Base-by-base conservation (phyloP, 495 filamentous ascomycete species). In the Neurospora tetrasperma region DNA sequence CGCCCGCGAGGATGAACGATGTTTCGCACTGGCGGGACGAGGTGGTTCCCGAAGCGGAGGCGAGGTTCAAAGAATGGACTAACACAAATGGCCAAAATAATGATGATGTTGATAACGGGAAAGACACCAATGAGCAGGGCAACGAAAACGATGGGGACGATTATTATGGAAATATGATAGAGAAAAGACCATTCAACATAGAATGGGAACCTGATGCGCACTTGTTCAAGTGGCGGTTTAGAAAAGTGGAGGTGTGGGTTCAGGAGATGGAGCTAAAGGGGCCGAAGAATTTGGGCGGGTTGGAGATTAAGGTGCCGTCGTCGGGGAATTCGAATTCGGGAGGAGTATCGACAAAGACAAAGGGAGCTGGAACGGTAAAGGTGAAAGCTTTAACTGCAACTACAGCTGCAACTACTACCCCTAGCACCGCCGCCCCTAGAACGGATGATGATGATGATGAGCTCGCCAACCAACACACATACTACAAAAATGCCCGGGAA, bases 271-370 rank as follows among this genome's bases (percentile, higher is more conserved):
- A 75, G 43, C 14, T 80, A 0, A 10, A 69, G 39, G 76, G 78
- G 6, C 74, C 75, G 18, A 62, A 73, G 20, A 74, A 80, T 42
- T 27, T 78, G 27, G 73, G 74, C 5, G 77, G 75, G 41, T 72
- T 79, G 70, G 71, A 77, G 41, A 71, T 75, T 41, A 74, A 72
- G 5, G 14, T 41, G 14, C 71, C 42, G 16, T 2, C 0, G 12
- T 9, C n/a, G n/a, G n/a, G n/a, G n/a, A n/a, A n/a, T n/a, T 11
- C 40, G 40, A 11, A 2, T 11, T 41, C 40, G 40, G 9, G 8
- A 41, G 3, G 10, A 2, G 40, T 1, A 41, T 3, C 1, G 40
- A 1, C 40, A 41, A 11, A 4, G 40, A 9, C 40, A 41, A 41
- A 11, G 2, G 40, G 40, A 41, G 10, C n/a, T 48, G 46, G 4